Conservation (phyloP, 164 flowering plant genomes). For the Euptelea pleiosperma region DNA sequence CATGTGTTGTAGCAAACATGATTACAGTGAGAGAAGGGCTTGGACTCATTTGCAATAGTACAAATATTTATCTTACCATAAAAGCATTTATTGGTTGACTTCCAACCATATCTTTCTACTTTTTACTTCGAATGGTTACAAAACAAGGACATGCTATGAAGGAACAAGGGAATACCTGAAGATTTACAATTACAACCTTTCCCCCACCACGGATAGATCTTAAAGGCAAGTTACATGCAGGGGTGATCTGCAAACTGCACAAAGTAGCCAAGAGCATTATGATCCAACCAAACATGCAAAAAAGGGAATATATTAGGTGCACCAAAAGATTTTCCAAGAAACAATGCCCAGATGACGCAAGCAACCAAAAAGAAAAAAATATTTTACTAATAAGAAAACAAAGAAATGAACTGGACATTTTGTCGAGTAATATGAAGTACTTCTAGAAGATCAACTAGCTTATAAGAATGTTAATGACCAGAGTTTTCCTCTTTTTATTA, state of each 20-base stretch:
- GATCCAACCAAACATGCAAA: slow-evolving; percentile 1
- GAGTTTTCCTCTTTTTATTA: too few relatives aligned
- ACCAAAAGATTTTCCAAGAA: background rate
- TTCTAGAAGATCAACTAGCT: too few relatives aligned
- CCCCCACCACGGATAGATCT: slow-evolving; percentile 83
- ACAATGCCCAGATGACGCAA: background rate
- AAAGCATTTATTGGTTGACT: too few relatives aligned
- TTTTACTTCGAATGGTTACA: background rate
- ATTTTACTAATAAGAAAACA: too few relatives aligned
- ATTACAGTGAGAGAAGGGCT: too few relatives aligned
- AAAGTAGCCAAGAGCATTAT: slow-evolving; percentile 5
- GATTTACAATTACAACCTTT: slow-evolving; percentile 91
- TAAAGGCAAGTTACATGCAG: slow-evolving; percentile 93
- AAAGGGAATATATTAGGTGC: background rate
- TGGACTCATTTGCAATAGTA: too few relatives aligned
- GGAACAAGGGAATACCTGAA: slow-evolving; percentile 61
- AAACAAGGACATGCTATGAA: background rate
- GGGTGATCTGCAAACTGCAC: slow-evolving; percentile 96
- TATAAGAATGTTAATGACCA: too few relatives aligned
- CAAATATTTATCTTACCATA: too few relatives aligned
- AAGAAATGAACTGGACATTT: too few relatives aligned
- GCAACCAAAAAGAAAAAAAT: too few relatives aligned
- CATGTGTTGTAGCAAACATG: too few relatives aligned
- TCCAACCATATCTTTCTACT: background rate
- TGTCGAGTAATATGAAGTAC: too few relatives aligned